Percentiles rank a stretch among this genome's conserved stretches.
phyloP scores from a whole-genome alignment of 495 filamentous ascomycete species.

The Penicillium malachiteum region DNA sequence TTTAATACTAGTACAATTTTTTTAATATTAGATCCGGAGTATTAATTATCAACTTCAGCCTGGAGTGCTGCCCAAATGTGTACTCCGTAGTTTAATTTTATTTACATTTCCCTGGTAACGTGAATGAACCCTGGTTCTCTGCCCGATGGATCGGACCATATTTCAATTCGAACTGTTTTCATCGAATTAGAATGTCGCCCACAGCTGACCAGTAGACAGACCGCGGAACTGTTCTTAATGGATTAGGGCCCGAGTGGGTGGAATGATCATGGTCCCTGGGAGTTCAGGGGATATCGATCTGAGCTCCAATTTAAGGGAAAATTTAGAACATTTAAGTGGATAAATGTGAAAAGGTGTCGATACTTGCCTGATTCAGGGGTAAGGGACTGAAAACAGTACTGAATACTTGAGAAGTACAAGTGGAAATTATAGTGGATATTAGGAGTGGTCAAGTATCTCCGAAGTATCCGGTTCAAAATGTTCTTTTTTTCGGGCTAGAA shows the following conservation, averaged over 20 bases:
- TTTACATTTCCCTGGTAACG: no score
- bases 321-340: background rate
- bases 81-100: no score
- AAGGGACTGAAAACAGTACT: background rate
- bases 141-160: background rate
- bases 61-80: no score
- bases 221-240: slow-evolving; percentile 20
- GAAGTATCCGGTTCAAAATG: background rate
- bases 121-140: background rate
- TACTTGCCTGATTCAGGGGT: background rate
- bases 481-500: background rate
- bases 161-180: background rate
- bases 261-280: slow-evolving; percentile 5
- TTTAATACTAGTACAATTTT: background rate
- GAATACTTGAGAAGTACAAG: background rate
- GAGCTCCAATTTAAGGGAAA: slow-evolving; percentile 13
- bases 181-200: slow-evolving; percentile 9
- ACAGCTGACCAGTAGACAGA: background rate
- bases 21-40: no score
- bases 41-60: no score
- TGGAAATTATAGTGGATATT: background rate
- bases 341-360: background rate
- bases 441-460: background rate
- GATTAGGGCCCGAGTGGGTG: slow-evolving; percentile 25
- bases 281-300: background rate